Base-by-base conservation (phyloP, 495 filamentous ascomycete species). In the Trichoderma gamsii region DNA sequence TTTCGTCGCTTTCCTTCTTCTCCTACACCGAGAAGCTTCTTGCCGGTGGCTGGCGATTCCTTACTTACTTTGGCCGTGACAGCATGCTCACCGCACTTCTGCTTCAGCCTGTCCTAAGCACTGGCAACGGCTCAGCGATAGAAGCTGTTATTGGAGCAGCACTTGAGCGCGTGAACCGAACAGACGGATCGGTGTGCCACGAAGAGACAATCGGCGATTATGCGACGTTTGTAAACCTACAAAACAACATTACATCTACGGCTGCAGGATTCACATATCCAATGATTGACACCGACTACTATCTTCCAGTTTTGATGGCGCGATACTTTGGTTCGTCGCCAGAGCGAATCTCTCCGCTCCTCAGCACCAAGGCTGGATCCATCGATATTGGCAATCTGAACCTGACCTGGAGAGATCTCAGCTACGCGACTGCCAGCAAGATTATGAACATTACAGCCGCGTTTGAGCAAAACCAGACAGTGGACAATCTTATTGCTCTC, bases 171-270 rank as follows among this genome's bases (percentile, higher is more conserved):
- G 76, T 88, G 32, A 85, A 88, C 71, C 73, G 78, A 15, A 82
- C 78, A 1, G 87, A 89, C 73, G 87, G 87, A 0, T 84, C 73
- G 67, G 84, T 84, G 13, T 87, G 84, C 69, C 87, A 89, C 72
- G 87, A 89, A 72, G 87, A 89, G 70, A 87, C 83, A 0, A 87
- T 89, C 71, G 87, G 87, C 75, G 87, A 89, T 71, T 89, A 87
- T 72, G 84, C 87, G 4, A 87, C 87, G 6, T 88, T 78, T 74
- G 74, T 84, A 8, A 86, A 88, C 69, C 66, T 79, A 65, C 79
- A 86, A 69, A 73, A 82, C n/a, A 82, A 82, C 35, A 76, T 85
- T 8, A 77, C 74, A 3, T 85, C 82, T 63, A 83, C 77, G n/a
- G 82, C 79, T 12, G 83, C 86, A 16, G 72, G 71, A 12, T 90